These are phyloP conservation scores for Neurospora sp. DNA, from an alignment of 495 filamentous ascomycete species.

Conservation along the genomic window DNA sequence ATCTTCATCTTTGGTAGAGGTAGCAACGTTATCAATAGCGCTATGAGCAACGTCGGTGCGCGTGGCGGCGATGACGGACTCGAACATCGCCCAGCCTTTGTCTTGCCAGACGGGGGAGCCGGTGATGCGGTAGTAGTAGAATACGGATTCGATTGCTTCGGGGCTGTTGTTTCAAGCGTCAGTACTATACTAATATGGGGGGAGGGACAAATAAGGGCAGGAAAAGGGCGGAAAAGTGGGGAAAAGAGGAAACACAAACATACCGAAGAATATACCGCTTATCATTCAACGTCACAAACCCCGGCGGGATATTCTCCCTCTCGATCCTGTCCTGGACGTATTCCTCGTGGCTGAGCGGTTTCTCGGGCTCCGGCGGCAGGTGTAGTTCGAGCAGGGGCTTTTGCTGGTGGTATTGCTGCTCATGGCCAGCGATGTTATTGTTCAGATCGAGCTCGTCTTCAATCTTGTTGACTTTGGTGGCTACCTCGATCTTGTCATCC, in stretches of 20 bases:
- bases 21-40: slow-evolving; percentile 60
- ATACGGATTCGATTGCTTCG: slow-evolving; percentile 91
- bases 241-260: slow-evolving; percentile 5
- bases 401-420: slow-evolving; percentile 14
- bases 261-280: slow-evolving; percentile 71
- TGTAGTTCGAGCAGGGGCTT: slow-evolving; percentile 12
- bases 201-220: too few species aligned
- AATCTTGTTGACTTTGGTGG: slow-evolving; percentile 2
- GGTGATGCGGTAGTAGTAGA: slow-evolving; percentile 90
- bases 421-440: background rate
- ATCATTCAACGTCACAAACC: slow-evolving; percentile 49
- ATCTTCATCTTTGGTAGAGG: slow-evolving; percentile 25
- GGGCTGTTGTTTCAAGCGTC: slow-evolving; percentile 42
- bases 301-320: slow-evolving; percentile 54
- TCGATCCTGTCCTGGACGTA: slow-evolving; percentile 49
- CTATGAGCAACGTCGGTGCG: slow-evolving; percentile 56
- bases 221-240: too few species aligned
- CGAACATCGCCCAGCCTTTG: slow-evolving; percentile 91
- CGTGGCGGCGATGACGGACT: slow-evolving; percentile 58
- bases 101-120: slow-evolving; percentile 72
- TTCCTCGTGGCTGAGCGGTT: slow-evolving; percentile 51
- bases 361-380: slow-evolving; percentile 19
- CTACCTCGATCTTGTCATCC: background rate
- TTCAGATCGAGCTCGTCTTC: slow-evolving; percentile 15
- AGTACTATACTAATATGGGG: background rate